Evolutionary conservation across 306 rosid genomes (phyloP).

Genomic region (Oemleria cerasiformis): DNA sequence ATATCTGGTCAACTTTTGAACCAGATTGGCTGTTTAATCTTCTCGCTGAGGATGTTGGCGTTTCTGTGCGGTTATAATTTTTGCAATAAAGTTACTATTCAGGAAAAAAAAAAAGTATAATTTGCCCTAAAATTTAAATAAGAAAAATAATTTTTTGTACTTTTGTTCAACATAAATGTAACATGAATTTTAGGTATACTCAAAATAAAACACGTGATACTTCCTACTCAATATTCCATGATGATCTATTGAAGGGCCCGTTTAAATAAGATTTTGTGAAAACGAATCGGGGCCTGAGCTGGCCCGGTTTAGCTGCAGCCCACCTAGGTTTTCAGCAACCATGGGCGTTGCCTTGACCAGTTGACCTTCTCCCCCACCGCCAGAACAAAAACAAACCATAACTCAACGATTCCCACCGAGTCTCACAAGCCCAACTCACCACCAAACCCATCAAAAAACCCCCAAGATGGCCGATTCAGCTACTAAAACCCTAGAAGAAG

Average conservation of each 20-base stretch:
- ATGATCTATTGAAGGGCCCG: not conserved
- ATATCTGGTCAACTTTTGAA: no score
- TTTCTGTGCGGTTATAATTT: no score
- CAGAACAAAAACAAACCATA: not conserved
- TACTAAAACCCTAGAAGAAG: constrained; percentile 21
- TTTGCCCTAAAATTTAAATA: no score
- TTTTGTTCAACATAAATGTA: no score
- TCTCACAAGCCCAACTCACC: not conserved
- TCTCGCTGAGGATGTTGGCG: no score
- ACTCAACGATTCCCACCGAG: not conserved
- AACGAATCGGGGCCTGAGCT: not conserved
- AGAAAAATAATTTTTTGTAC: no score
- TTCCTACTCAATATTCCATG: no score
- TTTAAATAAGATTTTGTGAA: not conserved
- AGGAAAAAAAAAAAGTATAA: no score
- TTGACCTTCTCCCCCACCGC: not conserved
- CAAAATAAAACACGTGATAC: no score
- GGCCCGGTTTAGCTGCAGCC: not conserved
- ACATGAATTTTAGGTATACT: no score
- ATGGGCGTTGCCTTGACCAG: not conserved
- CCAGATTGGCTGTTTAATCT: no score
- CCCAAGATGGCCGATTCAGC: constrained; percentile 31
- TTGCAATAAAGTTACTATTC: no score
- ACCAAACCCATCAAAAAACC: not conserved
- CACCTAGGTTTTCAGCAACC: not conserved